Evolutionary conservation across 441 rosid species (phyloP), one percentile per base, ranked within the genome.

Genomic region (Brassica balearica): DNA sequence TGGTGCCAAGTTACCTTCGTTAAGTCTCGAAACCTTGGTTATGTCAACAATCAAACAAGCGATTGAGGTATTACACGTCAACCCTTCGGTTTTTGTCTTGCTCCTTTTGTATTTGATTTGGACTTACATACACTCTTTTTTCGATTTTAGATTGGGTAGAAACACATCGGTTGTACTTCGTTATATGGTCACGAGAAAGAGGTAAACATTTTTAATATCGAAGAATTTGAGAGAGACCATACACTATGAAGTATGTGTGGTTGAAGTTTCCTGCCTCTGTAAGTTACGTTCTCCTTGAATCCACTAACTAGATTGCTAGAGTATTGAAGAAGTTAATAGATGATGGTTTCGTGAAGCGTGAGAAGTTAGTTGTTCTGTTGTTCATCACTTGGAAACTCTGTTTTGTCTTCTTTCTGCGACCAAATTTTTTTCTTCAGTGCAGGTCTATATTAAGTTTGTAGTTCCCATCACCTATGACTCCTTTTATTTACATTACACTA

Each of bases 251-350:
- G 14, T 43, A 43, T 43, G 53, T 43, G 53, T 43, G 14, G 53
- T 43, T 43, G 53, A 43, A 43, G 53, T 43, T 43, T 43, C 53
- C 6, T 43, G 5, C 53, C 53, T 43, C 15, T 43, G 53, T 43
- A 11, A 0, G 53, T 43, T 11, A 11, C 6, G 14, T 43, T 43
- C 14, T 43, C 51, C 51, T 76, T 65, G 68, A 14, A 19, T 55
- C 17, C 64, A 72, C 48, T 27, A 78, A 72, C 29, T 78, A 92
- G 98, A 87, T 92, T 81, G 96, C 95, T 71, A 60, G 0, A 22
- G 92, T 74, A 22, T 71, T 94, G 56, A 90, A 86, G 87, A 84
- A 89, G 77, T 79, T 94, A 15, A 86, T 89, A 43, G 86, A 86
- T 22, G 90, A 85, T 11, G 91, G 97, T 8, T 80, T 72, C 17